phyloP scores from a whole-genome alignment of 306 rosid species.

The Trichosanthes truncata region DNA sequence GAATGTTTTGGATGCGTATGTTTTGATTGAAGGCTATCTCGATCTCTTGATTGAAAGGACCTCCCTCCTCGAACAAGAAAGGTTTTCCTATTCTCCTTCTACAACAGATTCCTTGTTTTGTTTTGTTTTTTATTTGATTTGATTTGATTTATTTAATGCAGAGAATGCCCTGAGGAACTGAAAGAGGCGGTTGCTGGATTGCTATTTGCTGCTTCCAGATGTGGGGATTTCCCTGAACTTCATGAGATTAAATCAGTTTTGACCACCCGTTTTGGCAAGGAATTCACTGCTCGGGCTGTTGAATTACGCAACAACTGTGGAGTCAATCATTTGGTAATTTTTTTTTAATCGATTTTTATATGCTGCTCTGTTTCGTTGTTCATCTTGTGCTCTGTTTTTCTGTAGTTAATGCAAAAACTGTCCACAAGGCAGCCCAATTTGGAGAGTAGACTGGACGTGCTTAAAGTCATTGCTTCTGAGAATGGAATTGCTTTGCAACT shows the following conservation, averaged over 20 bases:
- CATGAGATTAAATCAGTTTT: constrained; percentile 41
- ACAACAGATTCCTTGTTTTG: neutral
- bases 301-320: constrained; percentile 36
- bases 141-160: neutral
- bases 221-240: constrained; percentile 74
- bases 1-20: constrained; percentile 42
- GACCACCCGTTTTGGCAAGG: constrained; percentile 39
- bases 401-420: constrained; percentile 54
- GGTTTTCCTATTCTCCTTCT: constrained; percentile 5
- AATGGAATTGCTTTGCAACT: constrained; percentile 44
- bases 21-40: constrained; percentile 39
- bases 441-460: constrained; percentile 57
- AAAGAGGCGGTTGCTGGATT: constrained; percentile 49
- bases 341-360: neutral
- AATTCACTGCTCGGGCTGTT: constrained; percentile 37
- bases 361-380: neutral
- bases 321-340: constrained; percentile 41
- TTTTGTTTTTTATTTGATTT: neutral
- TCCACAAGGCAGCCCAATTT: constrained; percentile 57
- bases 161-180: constrained; percentile 55
- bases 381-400: neutral
- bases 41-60: constrained; percentile 30
- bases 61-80: constrained; percentile 34
- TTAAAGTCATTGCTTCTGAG: constrained; percentile 62
- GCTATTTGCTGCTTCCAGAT: constrained; percentile 58